phyloP scores from a whole-genome alignment of 2,329 filamentous ascomycete species.

The Lasiodiplodia sp. region DNA sequence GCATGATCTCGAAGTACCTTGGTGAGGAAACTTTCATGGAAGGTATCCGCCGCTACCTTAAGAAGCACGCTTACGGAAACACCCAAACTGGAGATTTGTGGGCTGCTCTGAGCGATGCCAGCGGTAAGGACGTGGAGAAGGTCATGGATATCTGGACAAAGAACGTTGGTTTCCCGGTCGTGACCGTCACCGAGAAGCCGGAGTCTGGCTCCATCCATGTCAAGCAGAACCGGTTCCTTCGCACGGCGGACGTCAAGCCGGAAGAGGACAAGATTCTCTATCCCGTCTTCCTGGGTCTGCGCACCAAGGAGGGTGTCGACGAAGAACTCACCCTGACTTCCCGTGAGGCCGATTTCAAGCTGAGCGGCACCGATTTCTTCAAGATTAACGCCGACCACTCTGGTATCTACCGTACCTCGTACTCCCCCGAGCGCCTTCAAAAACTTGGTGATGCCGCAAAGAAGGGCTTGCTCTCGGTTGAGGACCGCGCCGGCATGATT shows the following conservation, averaged over 20 bases:
- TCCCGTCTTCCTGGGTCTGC: conserved; percentile 86
- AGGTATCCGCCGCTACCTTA: conserved; percentile 87
- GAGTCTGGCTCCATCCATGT: conserved; percentile 77
- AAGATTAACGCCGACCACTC: conserved; percentile 97
- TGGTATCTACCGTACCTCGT: conserved; percentile 89
- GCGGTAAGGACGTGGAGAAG: conserved; percentile 86
- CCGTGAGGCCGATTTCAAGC: conserved; percentile 78
- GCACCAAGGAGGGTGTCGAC: conserved; percentile 82
- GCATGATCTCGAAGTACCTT: conserved; percentile 96
- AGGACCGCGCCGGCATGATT: conserved; percentile 91
- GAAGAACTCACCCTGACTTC: conserved; percentile 74
- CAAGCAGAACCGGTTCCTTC: conserved; percentile 93
- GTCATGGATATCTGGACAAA: conserved; percentile 98
- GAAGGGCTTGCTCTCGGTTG: conserved; percentile 78
- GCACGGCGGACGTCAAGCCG: conserved; percentile 90
- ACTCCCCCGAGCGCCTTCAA: conserved; percentile 79
- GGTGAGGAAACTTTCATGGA: conserved; percentile 94
- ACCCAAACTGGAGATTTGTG: conserved; percentile 91
- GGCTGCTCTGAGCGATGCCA: conserved; percentile 85
- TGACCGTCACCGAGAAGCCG: conserved; percentile 81
- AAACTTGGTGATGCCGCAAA: conserved; percentile 90
- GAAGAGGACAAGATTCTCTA: conserved; percentile 90
- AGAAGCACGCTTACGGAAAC: conserved; percentile 97
- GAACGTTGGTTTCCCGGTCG: conserved; percentile 90
- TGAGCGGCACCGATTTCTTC: conserved; percentile 86